Base-by-base conservation (phyloP, 2,329 filamentous ascomycete species). In the Trichoderma hamatum region DNA sequence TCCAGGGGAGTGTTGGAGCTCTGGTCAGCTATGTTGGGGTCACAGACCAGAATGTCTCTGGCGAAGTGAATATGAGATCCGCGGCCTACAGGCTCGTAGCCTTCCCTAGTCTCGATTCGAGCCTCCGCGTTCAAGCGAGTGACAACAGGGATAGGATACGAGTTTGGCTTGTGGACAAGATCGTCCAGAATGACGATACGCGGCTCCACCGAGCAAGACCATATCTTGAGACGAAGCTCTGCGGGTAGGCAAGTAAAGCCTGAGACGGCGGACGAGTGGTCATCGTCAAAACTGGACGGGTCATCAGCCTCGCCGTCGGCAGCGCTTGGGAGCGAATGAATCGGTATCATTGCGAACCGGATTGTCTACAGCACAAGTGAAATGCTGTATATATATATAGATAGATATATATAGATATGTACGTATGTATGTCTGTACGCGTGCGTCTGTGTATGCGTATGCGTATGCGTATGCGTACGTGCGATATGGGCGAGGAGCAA, bases 151-250 rank as follows among this genome's bases (percentile, higher is more conserved):
- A 81, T 72, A 19, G 78, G 76, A 69, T 79, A 80, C 9, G 78
- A 75, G 51, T 70, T 55, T 26, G 73, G 70, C 32, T 72, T 74
- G 52, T 78, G 74, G 39, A 77, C 73, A 63, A 81, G 71, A 70
- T 80, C 78, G 54, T 78, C 75, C 46, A 80, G 74, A 56, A 80
- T 76, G 63, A 80, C 73, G 68, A 80, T 71, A 28, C 78, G 78
- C 46, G 79, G 78, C 72, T 81, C 78, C 32, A 77, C 74, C 39
- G 78, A 78, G 71, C 74, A 77, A 32, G 74, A 75, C 79, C 79
- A 80, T 70, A 81, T 78, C 71, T 79, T 79, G 61, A 80, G 74
- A 30, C 79, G 78, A 59, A 81, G 74, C 71, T 81, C 79, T 11
- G 78, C 69, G 3, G 79, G 79, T 11, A 81, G 73, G 36, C 73